Evolutionary conservation across 352 stramenopile species (phyloP).

Genomic region (Phytophthora pseudosyringae): DNA sequence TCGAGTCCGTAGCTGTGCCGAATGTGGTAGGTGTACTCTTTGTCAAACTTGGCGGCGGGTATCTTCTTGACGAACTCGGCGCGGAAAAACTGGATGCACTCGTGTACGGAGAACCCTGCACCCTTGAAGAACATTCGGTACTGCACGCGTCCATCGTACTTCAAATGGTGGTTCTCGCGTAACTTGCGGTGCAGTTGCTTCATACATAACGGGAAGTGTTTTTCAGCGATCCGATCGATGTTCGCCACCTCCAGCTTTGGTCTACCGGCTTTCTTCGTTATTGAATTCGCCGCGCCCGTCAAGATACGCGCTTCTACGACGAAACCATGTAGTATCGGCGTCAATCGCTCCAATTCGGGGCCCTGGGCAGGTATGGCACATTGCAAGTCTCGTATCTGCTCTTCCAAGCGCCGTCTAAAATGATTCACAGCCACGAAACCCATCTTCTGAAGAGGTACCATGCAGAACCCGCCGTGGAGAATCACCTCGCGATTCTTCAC

Average conservation of each 20-base stretch:
- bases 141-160: constrained; percentile 87
- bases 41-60: constrained; percentile 71
- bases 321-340: constrained; percentile 48
- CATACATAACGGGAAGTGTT: constrained; percentile 87
- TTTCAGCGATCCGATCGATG: constrained; percentile 70
- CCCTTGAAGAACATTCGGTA: constrained; percentile 89
- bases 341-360: constrained; percentile 45
- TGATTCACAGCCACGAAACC: constrained; percentile 46
- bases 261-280: constrained; percentile 5
- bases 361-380: constrained; percentile 47
- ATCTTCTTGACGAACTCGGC: constrained; percentile 73
- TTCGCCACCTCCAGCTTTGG: constrained; percentile 41
- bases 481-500: constrained; percentile 52
- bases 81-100: constrained; percentile 81
- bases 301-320: constrained; percentile 39
- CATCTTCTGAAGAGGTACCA: constrained; percentile 49
- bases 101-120: constrained; percentile 76
- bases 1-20: constrained; percentile 88
- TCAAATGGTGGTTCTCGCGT: constrained; percentile 81
- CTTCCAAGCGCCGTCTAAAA: constrained; percentile 36
- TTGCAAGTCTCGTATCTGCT: constrained; percentile 52
- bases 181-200: constrained; percentile 74
- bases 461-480: constrained; percentile 52
- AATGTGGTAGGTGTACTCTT: constrained; percentile 88
- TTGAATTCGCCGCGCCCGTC: constrained; percentile 6